Conservation (phyloP, 169 alveolate genomes). For the Plasmodium falciparum region DNA sequence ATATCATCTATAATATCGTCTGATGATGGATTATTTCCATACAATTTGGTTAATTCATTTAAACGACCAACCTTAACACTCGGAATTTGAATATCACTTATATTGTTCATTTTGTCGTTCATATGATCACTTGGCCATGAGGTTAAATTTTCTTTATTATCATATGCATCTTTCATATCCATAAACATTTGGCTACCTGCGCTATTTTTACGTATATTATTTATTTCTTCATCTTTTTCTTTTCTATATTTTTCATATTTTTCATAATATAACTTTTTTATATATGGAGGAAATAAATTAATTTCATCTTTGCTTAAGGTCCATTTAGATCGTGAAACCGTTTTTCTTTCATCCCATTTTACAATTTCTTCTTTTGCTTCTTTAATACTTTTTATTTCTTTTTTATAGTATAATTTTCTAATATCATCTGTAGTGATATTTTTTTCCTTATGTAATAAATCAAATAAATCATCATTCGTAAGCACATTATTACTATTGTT, state of each 20-base stretch:
- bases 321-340: constrained; percentile 79
- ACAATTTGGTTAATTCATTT: no score
- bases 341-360: constrained; percentile 81
- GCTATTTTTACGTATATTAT: not conserved
- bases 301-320: constrained; percentile 80
- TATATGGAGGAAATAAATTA: constrained; percentile 77
- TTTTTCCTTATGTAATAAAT: no score
- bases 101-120: no score
- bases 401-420: constrained; percentile 67
- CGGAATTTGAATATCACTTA: no score
- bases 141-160: not conserved
- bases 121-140: no score
- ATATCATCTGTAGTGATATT: constrained; percentile 2
- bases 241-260: constrained; percentile 7
- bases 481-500: no score
- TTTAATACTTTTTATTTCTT: constrained; percentile 76
- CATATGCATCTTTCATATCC: not conserved
- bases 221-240: not conserved
- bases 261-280: constrained; percentile 78
- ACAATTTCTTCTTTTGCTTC: constrained; percentile 84
- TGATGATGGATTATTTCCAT: not conserved
- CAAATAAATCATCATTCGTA: no score
- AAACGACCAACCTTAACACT: no score
- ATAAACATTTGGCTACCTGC: not conserved
- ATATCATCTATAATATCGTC: not conserved